Evolutionary conservation across 2,329 filamentous ascomycete species (phyloP).

Genomic region (Phoma herbarum): DNA sequence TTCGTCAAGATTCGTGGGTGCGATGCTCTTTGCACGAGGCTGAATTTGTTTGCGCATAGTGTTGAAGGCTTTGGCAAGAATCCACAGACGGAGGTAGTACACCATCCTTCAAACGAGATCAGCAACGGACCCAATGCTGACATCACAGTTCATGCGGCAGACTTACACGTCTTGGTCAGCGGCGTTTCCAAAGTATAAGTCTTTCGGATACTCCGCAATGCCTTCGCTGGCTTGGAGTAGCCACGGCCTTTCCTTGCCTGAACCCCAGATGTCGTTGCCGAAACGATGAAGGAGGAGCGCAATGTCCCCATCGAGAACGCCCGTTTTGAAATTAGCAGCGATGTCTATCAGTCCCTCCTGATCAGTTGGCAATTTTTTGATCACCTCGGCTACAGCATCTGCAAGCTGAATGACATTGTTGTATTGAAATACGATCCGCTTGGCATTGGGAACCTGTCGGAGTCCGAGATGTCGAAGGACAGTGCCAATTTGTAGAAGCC

Average conservation of each 20-base stretch:
- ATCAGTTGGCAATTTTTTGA: not conserved
- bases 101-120: not conserved
- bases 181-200: not conserved
- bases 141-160: not conserved
- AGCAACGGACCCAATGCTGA: not conserved
- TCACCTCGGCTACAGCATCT: slow-evolving; percentile 2
- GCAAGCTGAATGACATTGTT: slow-evolving; percentile 4
- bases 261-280: slow-evolving; percentile 9
- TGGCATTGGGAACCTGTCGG: slow-evolving; percentile 9
- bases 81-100: slow-evolving; percentile 18
- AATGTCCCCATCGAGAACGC: slow-evolving; percentile 1
- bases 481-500: slow-evolving; percentile 1
- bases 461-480: slow-evolving; percentile 13
- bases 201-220: slow-evolving; percentile 6
- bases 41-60: slow-evolving; percentile 4
- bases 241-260: slow-evolving; percentile 3
- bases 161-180: slow-evolving; percentile 10
- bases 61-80: slow-evolving; percentile 18
- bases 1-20: not conserved
- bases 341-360: slow-evolving; percentile 3
- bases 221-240: slow-evolving; percentile 6
- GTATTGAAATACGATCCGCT: not conserved
- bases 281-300: not conserved
- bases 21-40: not conserved
- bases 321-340: not conserved